Base-by-base conservation (phyloP, 139 green algal species). In the Astrephomene gubernaculifera region DNA sequence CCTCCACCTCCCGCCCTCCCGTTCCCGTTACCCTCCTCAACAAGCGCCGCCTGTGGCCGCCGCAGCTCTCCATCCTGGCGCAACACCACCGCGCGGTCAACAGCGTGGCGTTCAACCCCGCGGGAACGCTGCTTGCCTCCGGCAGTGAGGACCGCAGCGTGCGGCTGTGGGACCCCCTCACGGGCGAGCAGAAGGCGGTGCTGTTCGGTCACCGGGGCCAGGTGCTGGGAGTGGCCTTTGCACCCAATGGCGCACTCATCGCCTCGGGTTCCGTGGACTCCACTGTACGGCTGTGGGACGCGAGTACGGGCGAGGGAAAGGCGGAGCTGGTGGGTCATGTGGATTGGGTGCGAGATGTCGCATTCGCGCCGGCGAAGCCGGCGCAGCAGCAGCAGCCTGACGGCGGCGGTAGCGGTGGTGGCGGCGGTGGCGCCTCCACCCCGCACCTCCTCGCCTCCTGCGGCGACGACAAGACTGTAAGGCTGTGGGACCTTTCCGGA, bases 231-330 rank as follows among this genome's bases (percentile, higher is more conserved):
- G 65, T 88, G 29, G 73, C 83, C 27, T 84, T 85, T 63, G 61
- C 36, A 25, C 73, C 87, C 43, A 71, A 86, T 44, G 87, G 87
- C 69, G 35, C 31, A 8, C 33, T 65, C n/a, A 67, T 90, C 41
- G 87, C 87, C 52, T 82, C 52, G 0, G 87, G 45, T 35, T 74
- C 33, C 3, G 72, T 71, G 5, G 87, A 90, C 82, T 61, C 35
- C 21, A 89, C 74, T 8, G 38, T 90, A 29, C 68, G 87, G 61
- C 35, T 90, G 31, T 90, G 87, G 87, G 71, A 90, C 63, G 79
- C 65, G 24, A 8, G 6, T 25, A 87, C 63, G 29, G 86, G 86
- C 9, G 70, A 84, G 79, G 78, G 64, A 43, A 84, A 84, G 78
- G 41, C 39, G 39, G 63, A 71, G 61, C 63, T 84, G 63, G 33